A percentile compares a stretch with the other conserved stretches of the same genome.
Conservation (phyloP, 495 filamentous ascomycete genomes). For the Hapsidospora chrysogenum region DNA sequence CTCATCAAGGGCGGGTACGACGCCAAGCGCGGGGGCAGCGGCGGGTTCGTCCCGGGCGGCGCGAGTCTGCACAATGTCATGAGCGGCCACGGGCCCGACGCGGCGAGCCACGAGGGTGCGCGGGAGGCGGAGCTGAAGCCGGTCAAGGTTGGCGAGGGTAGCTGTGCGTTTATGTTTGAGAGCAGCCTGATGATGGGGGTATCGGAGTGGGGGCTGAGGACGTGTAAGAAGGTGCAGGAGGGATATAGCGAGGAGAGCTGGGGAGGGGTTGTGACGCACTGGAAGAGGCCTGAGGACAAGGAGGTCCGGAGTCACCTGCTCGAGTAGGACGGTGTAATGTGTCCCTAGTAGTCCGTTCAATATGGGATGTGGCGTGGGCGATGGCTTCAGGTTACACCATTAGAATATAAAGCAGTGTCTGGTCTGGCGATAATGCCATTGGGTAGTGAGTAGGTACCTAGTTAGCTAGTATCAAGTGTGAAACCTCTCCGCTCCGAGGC, state of each 20-base stretch:
- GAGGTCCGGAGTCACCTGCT: slow-evolving; percentile 10
- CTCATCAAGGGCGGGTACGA: slow-evolving; percentile 50
- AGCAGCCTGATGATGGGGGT: slow-evolving; percentile 77
- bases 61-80: slow-evolving; percentile 42
- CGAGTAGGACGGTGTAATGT: slow-evolving; percentile 4
- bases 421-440: too few relatives aligned
- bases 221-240: slow-evolving; percentile 69
- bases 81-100: slow-evolving; percentile 42
- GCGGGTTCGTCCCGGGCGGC: slow-evolving; percentile 43
- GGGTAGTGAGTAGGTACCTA: too few relatives aligned
- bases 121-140: slow-evolving; percentile 35
- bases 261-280: slow-evolving; percentile 62
- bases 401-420: too few relatives aligned
- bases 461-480: too few relatives aligned
- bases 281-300: slow-evolving; percentile 38
- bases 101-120: slow-evolving; percentile 48
- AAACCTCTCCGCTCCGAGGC: too few relatives aligned
- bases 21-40: slow-evolving; percentile 27
- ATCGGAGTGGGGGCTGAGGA: slow-evolving; percentile 78
- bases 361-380: too few relatives aligned
- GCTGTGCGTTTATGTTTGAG: slow-evolving; percentile 51
- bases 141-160: slow-evolving; percentile 34
- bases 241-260: slow-evolving; percentile 78
- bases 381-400: too few relatives aligned
- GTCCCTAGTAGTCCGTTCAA: too few relatives aligned